phyloP scores from a whole-genome alignment of 2,329 filamentous ascomycete species.

The Ophiostoma ips region DNA sequence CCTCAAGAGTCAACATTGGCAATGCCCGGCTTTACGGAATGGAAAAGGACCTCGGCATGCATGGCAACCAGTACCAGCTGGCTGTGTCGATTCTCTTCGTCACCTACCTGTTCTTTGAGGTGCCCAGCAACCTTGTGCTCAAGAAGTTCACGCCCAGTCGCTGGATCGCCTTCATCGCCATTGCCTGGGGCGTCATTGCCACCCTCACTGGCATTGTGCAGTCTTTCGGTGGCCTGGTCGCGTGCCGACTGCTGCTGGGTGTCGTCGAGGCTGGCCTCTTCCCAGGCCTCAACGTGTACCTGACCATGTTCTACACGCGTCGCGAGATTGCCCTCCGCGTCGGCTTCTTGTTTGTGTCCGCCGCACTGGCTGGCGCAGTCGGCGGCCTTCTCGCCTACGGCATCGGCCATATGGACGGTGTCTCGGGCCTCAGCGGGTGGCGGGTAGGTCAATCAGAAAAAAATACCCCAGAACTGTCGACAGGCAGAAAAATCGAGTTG shows the following conservation, averaged over 20 bases:
- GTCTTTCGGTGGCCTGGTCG: conserved; percentile 26
- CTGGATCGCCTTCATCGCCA: not conserved
- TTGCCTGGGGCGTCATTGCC: not conserved
- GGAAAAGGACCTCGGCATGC: not conserved
- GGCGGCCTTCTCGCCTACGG: conserved; percentile 9
- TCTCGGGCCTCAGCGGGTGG: conserved; percentile 3
- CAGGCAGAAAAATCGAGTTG: too few relatives aligned
- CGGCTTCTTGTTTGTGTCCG: conserved; percentile 5
- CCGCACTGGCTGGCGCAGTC: conserved; percentile 8
- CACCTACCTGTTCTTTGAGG: not conserved
- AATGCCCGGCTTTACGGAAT: not conserved
- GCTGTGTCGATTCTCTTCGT: not conserved
- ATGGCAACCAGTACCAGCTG: conserved; percentile 1
- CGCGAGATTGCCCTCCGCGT: conserved; percentile 8
- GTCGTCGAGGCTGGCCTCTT: conserved; percentile 47
- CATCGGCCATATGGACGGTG: conserved; percentile 5
- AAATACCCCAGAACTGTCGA: too few relatives aligned
- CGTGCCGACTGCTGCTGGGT: conserved; percentile 43
- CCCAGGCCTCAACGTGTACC: conserved; percentile 41
- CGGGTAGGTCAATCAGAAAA: not conserved
- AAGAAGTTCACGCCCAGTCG: not conserved
- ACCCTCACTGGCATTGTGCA: not conserved
- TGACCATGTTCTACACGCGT: conserved; percentile 10
- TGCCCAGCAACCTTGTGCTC: not conserved
- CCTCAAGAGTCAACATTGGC: not conserved